Base-by-base conservation (phyloP, 306 rosid species). In the Lotus japonicus region DNA sequence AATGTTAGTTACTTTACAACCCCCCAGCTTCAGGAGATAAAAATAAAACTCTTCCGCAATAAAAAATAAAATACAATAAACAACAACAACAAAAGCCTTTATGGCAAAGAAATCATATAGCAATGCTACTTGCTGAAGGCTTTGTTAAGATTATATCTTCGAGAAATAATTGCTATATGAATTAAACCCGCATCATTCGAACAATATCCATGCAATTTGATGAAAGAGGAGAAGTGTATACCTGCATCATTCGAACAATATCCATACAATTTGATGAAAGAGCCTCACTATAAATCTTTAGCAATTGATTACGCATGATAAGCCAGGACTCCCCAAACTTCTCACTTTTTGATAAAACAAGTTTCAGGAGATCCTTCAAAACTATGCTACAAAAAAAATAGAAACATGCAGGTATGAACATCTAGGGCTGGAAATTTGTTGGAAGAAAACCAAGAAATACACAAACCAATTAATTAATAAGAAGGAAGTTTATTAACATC, bases 281-380 rank as follows among this genome's bases (percentile, higher is more conserved):
- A 65, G 90, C 90, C 65, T 87, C 86, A 50, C 84, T 77, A 64
- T 86, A 87, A 62, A 90, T 81, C 81, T 70, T 64, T 58, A 90
- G 82, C 69, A 90, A 61, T 14, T 72, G 88, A 75, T 85, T 83
- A 71, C 90, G 84, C 90, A 68, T 73, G 64, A 58, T 85, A 70
- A 45, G 71, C 84, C 95, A 94, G 35, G 84, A 74, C 66, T 85
- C 89, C 64, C 86, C 97, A 84, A 69, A 86, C 57, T 67, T 75
- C 51, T 82, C 84, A 61, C 59, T 77, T 82, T 80, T 77, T 60
- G 83, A 83, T 57, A 84, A 70, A 66, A 88, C 83, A 59, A 49
- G 74, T 88, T 86, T 86, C 77, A 90, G 72, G 66, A 94, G 96
- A 80, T 94, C 96, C 78, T 87, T 85, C 81, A 94, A 85, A 84